phyloP scores from a whole-genome alignment of 805 yeast species.

The Yarrowia hollandica region DNA sequence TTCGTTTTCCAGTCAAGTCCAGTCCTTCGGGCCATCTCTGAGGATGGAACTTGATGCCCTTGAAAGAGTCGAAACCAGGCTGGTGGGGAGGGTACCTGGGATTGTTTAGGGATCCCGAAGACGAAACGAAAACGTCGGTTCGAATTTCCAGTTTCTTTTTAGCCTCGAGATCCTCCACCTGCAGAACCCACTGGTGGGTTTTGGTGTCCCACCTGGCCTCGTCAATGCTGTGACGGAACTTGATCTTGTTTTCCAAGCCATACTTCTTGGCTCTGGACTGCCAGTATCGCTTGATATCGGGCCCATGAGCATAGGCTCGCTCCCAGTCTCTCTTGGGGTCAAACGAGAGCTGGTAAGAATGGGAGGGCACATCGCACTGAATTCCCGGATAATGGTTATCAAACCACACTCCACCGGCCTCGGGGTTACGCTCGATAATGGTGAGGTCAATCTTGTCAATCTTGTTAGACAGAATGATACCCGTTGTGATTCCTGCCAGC shows the following conservation, averaged over 20 bases:
- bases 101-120: conserved; percentile 37
- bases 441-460: conserved; percentile 16
- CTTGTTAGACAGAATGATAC: conserved; percentile 19
- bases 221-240: conserved; percentile 33
- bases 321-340: conserved; percentile 39
- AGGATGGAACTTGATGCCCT: conserved; percentile 41
- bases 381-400: conserved; percentile 37
- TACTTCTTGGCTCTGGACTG: conserved; percentile 35
- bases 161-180: conserved; percentile 26
- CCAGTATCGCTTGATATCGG: conserved; percentile 37
- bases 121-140: conserved; percentile 36
- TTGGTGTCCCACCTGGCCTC: conserved; percentile 35
- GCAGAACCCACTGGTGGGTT: conserved; percentile 29
- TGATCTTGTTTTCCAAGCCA: conserved; percentile 33
- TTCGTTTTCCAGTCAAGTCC: conserved; percentile 36
- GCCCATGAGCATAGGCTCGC: conserved; percentile 34
- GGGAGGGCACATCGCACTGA: conserved; percentile 37
- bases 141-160: conserved; percentile 30
- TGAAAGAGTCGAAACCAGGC: conserved; percentile 37
- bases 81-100: conserved; percentile 38
- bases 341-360: conserved; percentile 38
- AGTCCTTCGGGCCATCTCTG: conserved; percentile 40
- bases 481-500: conserved; percentile 28
- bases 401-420: conserved; percentile 39
- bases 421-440: conserved; percentile 37